phyloP scores from a whole-genome alignment of 345 rosid species.

The Mangifera indica region DNA sequence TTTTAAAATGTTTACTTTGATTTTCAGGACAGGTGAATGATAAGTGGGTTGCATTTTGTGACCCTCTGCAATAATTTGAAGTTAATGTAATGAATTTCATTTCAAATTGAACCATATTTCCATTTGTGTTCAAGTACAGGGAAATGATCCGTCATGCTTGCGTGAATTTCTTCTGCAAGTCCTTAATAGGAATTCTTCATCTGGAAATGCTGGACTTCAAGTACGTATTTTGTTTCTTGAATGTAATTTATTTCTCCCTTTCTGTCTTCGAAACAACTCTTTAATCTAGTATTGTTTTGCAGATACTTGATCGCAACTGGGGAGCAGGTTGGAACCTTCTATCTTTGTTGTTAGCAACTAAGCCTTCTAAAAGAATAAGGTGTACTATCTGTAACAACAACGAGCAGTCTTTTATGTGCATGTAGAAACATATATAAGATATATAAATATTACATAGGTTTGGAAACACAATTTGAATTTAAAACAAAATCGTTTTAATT shows the following conservation, averaged over 20 bases:
- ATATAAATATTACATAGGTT: constrained; percentile 1
- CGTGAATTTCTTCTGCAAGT: constrained; percentile 78
- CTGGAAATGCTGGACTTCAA: constrained; percentile 78
- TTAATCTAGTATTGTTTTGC: constrained; percentile 20
- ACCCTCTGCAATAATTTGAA: constrained; percentile 3
- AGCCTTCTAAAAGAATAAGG: constrained; percentile 81
- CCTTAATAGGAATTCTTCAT: constrained; percentile 56
- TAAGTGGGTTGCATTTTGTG: background rate
- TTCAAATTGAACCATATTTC: constrained; percentile 5
- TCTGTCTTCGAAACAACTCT: constrained; percentile 10
- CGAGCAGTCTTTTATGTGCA: background rate
- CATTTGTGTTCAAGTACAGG: constrained; percentile 41
- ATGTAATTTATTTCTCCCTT: background rate
- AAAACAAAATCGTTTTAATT: background rate
- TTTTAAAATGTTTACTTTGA: too few species aligned
- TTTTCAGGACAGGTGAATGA: background rate
- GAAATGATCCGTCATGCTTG: constrained; percentile 85
- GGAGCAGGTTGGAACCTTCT: constrained; percentile 97
- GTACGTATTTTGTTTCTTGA: constrained; percentile 36
- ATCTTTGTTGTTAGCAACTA: constrained; percentile 72
- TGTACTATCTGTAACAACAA: constrained; percentile 23
- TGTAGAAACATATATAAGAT: background rate
- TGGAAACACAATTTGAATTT: background rate
- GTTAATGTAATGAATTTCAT: background rate
- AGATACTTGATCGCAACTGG: constrained; percentile 96